Evolutionary conservation across 345 rosid species (phyloP).

Genomic region (Rhizophora mangle): DNA sequence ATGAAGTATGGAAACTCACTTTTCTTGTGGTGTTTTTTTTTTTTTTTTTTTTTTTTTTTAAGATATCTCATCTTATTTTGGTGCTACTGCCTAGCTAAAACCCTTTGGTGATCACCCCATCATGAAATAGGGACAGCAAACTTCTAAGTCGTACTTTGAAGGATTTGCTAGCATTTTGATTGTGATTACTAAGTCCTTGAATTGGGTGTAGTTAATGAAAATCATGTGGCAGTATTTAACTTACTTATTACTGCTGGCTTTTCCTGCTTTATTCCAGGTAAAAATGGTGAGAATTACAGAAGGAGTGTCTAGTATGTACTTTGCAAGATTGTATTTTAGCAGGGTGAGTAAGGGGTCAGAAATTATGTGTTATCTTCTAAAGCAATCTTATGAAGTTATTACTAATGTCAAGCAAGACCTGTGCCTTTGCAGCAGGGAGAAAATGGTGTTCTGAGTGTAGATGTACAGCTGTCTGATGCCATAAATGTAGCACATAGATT

Average conservation of each 20-base stretch:
- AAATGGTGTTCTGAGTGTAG: constrained; percentile 48
- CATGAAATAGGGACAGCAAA: no score
- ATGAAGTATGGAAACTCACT: constrained; percentile 44
- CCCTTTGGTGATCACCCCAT: neutral
- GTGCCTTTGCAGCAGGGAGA: constrained; percentile 62
- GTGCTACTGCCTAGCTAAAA: neutral
- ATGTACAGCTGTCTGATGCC: constrained; percentile 86
- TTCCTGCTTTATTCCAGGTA: constrained; percentile 45
- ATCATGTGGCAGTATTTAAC: neutral
- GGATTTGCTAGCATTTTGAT: neutral
- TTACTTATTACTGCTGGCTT: neutral
- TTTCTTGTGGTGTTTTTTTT: neutral
- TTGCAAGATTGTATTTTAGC: constrained; percentile 60
- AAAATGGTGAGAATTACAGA: constrained; percentile 78
- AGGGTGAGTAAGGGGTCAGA: constrained; percentile 47
- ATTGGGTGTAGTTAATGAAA: neutral
- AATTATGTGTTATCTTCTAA: constrained; percentile 17
- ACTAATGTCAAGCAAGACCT: constrained; percentile 16
- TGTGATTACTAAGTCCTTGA: no score
- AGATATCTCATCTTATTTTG: neutral
- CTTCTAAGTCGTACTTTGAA: neutral
- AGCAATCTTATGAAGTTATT: neutral
- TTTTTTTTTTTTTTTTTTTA: neutral
- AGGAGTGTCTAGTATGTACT: constrained; percentile 60
- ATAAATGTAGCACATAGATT: constrained; percentile 69